These are phyloP conservation scores for Phytophthora constricta DNA, from an alignment of 352 stramenopile species.

Conservation along the genomic window DNA sequence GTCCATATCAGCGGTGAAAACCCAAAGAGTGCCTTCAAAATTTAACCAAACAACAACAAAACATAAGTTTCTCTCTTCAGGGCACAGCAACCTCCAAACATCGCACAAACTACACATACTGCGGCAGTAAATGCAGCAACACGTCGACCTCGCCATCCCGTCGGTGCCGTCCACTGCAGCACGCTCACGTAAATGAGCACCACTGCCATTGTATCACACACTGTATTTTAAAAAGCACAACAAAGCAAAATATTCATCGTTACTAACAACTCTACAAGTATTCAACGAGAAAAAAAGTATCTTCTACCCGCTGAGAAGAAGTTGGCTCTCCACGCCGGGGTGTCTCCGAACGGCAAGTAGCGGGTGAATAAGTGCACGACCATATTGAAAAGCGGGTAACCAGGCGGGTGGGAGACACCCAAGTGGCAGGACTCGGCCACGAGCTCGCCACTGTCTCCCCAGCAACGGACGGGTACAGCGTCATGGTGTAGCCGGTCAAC, in stretches of 20 bases:
- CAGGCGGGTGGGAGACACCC: constrained; percentile 93
- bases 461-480: constrained; percentile 85
- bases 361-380: constrained; percentile 74
- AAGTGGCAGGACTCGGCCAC: constrained; percentile 94
- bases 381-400: constrained; percentile 95
- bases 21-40: constrained; percentile 77
- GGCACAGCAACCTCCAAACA: neutral
- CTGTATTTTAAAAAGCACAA: constrained; percentile 25
- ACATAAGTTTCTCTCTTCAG: neutral
- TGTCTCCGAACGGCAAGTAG: constrained; percentile 40
- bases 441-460: constrained; percentile 93
- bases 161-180: constrained; percentile 51
- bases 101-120: no score
- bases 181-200: constrained; percentile 65
- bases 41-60: neutral
- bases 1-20: constrained; percentile 95
- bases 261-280: no score
- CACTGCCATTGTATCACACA: constrained; percentile 59
- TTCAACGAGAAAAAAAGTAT: constrained; percentile 11
- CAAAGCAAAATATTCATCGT: constrained; percentile 2
- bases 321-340: constrained; percentile 89
- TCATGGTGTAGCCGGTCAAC: constrained; percentile 78
- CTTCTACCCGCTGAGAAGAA: constrained; percentile 77
- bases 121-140: constrained; percentile 58
- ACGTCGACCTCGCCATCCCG: constrained; percentile 23